A percentile compares a stretch with the other conserved stretches of the same genome.
phyloP scores from a whole-genome alignment of 352 stramenopile genomes.

The Phytophthora syringae region DNA sequence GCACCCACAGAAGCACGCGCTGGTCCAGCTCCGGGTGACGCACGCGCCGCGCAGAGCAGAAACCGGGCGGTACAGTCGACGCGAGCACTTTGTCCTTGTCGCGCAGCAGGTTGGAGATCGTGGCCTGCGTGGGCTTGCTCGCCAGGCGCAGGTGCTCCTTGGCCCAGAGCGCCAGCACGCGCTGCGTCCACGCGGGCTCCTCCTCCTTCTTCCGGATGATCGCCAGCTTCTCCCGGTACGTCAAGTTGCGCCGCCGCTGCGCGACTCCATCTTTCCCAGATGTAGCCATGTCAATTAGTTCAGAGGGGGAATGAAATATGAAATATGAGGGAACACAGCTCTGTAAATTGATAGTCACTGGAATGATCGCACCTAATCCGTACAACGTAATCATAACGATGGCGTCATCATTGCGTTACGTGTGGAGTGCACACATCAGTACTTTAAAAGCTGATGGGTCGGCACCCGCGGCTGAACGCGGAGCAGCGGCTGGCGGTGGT shows the following conservation, averaged over 20 bases:
- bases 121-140: constrained; percentile 61
- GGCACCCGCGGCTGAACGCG: constrained; percentile 55
- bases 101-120: constrained; percentile 71
- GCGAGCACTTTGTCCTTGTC: constrained; percentile 51
- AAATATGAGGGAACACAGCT: no score
- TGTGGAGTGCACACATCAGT: no score
- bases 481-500: constrained; percentile 77
- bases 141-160: constrained; percentile 57
- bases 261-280: neutral
- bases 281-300: neutral
- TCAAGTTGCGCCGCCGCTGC: constrained; percentile 53
- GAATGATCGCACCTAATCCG: no score
- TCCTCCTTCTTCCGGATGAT: constrained; percentile 67
- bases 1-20: constrained; percentile 54
- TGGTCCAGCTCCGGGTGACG: constrained; percentile 62
- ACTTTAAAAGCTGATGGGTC: constrained; percentile 11
- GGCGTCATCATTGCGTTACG: neutral
- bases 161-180: constrained; percentile 58
- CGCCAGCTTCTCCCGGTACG: constrained; percentile 64
- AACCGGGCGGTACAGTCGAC: constrained; percentile 47
- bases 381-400: neutral
- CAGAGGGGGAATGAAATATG: neutral
- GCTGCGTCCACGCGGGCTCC: constrained; percentile 59
- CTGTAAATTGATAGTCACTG: no score
- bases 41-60: constrained; percentile 50